Base-by-base conservation (phyloP, 495 filamentous ascomycete genomes). In the Xanthoparmelia taractica region DNA sequence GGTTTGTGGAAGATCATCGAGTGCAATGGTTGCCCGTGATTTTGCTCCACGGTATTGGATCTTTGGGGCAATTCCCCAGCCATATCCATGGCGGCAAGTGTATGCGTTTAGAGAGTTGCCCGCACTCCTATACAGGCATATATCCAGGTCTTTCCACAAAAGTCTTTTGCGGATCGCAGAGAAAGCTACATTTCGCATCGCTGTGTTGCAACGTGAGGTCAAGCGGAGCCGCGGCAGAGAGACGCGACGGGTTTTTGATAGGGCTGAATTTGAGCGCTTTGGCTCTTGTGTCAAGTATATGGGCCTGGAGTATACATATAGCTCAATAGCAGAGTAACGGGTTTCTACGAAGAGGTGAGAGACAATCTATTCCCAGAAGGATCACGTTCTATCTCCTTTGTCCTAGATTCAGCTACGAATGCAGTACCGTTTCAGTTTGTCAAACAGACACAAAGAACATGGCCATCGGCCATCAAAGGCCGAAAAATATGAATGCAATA, bases 1-100 rank as follows among this genome's bases (percentile, higher is more conserved):
- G 10, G 84, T 84, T 67, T 89, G 86, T 20, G 87, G 86, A 20
- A 89, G 77, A 54, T 90, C 86, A 45, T 85, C 80, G 23, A 89
- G 69, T 54, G 76, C 84, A 48, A 85, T 69, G 0, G 79, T 82
- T 1, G 83, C 76, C 62, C 73, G 76, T 0, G 83, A 84, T 68
- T 83, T 85, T 31, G 77, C 78, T 50, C 73, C 74, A 66, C 80
- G 69, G 20, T 11, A 18, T 27, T 63, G 61, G 18, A 41, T 34
- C 31, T 33, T 13, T 52, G 17, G 27, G 27, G 27, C 4, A 15
- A 36, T 3, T 2, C 13, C 11, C 31, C 18, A 23, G 4, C 25
- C 34, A 17, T 7, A 17, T 18, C 50, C 45, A 65, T 58, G 55
- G 45, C 33, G 55, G 55, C 40, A 40, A 23, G 23, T 45, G 38